Conservation (phyloP, 495 filamentous ascomycete species). For the Lophiostoma macrostomum region DNA sequence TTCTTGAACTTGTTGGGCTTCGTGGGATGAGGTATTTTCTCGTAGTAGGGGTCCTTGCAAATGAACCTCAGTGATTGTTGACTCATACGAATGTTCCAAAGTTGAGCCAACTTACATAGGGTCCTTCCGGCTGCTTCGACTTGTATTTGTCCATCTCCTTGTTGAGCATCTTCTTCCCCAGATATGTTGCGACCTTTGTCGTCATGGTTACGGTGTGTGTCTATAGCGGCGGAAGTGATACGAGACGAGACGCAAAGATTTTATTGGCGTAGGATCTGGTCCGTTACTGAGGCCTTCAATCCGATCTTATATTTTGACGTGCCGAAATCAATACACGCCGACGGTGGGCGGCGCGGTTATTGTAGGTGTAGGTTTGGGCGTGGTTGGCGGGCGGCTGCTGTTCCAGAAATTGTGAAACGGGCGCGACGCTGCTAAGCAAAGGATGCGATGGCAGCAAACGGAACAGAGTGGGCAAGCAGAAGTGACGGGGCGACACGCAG, state of each 20-base stretch:
- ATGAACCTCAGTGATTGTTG: too few relatives aligned
- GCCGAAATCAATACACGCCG: background rate
- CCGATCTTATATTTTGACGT: slow-evolving; percentile 2
- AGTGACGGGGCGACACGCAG: slow-evolving; percentile 9
- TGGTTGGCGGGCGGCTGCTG: slow-evolving; percentile 25
- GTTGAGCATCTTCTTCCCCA: slow-evolving; percentile 43
- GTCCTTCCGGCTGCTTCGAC: slow-evolving; percentile 28
- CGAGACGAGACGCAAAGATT: background rate
- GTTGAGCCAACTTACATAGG: slow-evolving; percentile 23
- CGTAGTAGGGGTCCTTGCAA: slow-evolving; percentile 44
- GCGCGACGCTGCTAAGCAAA: slow-evolving; percentile 32
- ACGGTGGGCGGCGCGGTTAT: too few relatives aligned
- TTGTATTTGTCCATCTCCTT: slow-evolving; percentile 42
- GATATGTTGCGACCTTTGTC: slow-evolving; percentile 38
- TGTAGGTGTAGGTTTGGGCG: background rate
- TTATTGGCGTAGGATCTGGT: background rate
- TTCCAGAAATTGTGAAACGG: slow-evolving; percentile 30
- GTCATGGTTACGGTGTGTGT: slow-evolving; percentile 36
- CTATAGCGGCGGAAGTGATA: slow-evolving; percentile 2
- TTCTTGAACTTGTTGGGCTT: slow-evolving; percentile 41
- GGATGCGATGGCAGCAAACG: slow-evolving; percentile 8
- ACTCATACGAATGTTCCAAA: too few relatives aligned
- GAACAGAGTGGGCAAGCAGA: background rate
- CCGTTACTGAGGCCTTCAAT: background rate
- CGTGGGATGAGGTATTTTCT: slow-evolving; percentile 32